These are phyloP conservation scores for Populus alba DNA, from an alignment of 345 rosid species.

Conservation along the genomic window DNA sequence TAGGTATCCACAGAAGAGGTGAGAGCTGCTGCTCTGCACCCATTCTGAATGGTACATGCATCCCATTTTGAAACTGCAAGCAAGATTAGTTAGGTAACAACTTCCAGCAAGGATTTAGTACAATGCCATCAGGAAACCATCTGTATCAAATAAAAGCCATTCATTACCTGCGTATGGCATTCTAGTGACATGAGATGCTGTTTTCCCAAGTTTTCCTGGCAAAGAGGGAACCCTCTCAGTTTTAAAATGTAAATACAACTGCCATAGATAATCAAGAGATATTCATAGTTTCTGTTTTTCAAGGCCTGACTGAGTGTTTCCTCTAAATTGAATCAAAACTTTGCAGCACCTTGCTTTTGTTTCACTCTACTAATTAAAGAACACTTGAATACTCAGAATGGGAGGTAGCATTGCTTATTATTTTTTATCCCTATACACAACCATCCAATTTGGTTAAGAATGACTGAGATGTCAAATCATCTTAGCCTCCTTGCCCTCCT, in stretches of 20 bases:
- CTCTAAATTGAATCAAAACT: neutral
- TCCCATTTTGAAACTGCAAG: conserved; percentile 55
- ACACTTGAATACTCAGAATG: neutral
- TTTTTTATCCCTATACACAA: neutral
- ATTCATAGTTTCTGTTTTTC: neutral
- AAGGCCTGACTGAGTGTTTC: neutral
- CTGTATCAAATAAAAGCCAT: neutral
- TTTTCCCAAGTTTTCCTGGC: conserved; percentile 45
- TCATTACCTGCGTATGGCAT: conserved; percentile 47
- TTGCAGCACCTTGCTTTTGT: neutral
- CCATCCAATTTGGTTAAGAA: neutral
- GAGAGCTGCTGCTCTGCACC: conserved; percentile 62
- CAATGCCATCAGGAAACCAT: conserved; percentile 8
- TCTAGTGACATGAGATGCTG: conserved; percentile 57
- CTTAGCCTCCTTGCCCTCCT: neutral
- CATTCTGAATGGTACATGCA: conserved; percentile 50
- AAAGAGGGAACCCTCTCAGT: conserved; percentile 1
- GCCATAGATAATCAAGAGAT: neutral
- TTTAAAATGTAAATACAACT: neutral
- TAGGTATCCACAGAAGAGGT: conserved; percentile 55
- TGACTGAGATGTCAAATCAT: neutral
- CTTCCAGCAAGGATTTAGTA: neutral
- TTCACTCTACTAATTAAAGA: neutral
- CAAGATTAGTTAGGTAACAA: conserved; percentile 6
- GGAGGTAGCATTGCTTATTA: neutral